A percentile compares a stretch with the other conserved stretches of the same genome.
phyloP scores from a whole-genome alignment of 1,139 yeast genomes.

The Blastobotrys indianensis region DNA sequence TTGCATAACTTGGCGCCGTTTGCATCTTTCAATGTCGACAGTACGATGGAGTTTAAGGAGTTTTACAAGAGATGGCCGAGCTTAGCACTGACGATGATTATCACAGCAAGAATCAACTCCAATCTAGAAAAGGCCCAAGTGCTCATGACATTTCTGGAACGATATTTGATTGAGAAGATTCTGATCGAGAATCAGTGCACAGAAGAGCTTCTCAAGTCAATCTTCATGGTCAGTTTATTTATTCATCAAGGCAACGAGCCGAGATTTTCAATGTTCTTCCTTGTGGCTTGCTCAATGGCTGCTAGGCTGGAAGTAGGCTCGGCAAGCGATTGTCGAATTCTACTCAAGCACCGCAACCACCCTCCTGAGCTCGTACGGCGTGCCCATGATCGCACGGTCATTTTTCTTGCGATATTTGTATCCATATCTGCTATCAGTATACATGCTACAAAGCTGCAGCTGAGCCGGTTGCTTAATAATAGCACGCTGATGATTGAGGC shows the following conservation, averaged over 20 bases:
- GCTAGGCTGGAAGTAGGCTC: background rate
- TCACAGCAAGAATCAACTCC: constrained; percentile 2
- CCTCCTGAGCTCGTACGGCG: background rate
- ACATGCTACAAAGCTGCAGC: background rate
- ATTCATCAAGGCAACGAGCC: constrained; percentile 5
- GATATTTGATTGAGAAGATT: constrained; percentile 5
- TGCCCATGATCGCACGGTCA: background rate
- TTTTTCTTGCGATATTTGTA: constrained; percentile 1
- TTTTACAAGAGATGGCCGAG: background rate
- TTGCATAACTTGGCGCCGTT: constrained; percentile 37
- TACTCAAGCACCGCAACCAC: background rate
- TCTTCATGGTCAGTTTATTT: constrained; percentile 1
- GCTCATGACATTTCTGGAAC: constrained; percentile 3
- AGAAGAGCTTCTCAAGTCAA: constrained; percentile 3
- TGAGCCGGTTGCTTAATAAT: background rate
- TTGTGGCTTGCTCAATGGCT: background rate
- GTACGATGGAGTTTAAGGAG: background rate
- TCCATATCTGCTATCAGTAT: background rate
- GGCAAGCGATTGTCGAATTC: background rate
- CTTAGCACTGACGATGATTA: constrained; percentile 6
- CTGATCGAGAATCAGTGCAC: constrained; percentile 3
- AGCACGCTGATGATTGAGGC: background rate
- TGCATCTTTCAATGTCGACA: background rate
- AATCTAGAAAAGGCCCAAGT: background rate
- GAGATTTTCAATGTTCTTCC: constrained; percentile 1